Evolutionary conservation across 1,139 yeast species (phyloP).

Genomic region (Diutina sp.): DNA sequence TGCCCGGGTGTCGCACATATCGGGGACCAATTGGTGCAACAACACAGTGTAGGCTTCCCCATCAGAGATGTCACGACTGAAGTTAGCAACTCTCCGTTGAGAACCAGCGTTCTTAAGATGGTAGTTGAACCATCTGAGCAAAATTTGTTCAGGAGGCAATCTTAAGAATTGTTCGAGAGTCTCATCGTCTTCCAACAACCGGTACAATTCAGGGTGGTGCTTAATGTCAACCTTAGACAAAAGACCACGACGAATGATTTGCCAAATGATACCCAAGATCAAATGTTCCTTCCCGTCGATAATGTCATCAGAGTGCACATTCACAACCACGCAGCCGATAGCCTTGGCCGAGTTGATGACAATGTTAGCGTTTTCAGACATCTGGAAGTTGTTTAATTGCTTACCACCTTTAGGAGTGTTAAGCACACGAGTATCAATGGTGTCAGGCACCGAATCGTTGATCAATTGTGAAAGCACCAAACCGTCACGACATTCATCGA

Average conservation of each 20-base stretch:
- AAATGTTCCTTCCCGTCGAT: constrained; percentile 96
- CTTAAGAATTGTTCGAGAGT: constrained; percentile 93
- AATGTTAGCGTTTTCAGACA: constrained; percentile 93
- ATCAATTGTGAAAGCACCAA: constrained; percentile 83
- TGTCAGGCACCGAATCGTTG: constrained; percentile 95
- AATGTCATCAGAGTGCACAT: constrained; percentile 94
- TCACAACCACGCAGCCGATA: constrained; percentile 95
- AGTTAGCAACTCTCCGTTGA: constrained; percentile 73
- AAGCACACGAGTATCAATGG: constrained; percentile 94
- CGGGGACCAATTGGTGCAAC: constrained; percentile 80
- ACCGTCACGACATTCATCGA: constrained; percentile 96
- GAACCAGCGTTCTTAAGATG: constrained; percentile 93
- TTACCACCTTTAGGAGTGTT: constrained; percentile 67
- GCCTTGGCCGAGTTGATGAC: constrained; percentile 98
- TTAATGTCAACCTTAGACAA: constrained; percentile 91
- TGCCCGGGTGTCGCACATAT: constrained; percentile 69
- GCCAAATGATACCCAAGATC: constrained; percentile 95
- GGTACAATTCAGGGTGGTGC: constrained; percentile 90
- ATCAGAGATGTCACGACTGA: constrained; percentile 79
- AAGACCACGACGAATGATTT: constrained; percentile 90
- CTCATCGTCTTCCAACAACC: constrained; percentile 91
- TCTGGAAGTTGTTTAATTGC: constrained; percentile 86
- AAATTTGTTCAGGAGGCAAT: constrained; percentile 94
- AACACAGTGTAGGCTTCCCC: constrained; percentile 92
- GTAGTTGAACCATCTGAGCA: constrained; percentile 94